Evolutionary conservation across 2,329 filamentous ascomycete genomes (phyloP), one percentile per base, ranked within the genome.

Genomic region (Hymenoscyphus occultus): DNA sequence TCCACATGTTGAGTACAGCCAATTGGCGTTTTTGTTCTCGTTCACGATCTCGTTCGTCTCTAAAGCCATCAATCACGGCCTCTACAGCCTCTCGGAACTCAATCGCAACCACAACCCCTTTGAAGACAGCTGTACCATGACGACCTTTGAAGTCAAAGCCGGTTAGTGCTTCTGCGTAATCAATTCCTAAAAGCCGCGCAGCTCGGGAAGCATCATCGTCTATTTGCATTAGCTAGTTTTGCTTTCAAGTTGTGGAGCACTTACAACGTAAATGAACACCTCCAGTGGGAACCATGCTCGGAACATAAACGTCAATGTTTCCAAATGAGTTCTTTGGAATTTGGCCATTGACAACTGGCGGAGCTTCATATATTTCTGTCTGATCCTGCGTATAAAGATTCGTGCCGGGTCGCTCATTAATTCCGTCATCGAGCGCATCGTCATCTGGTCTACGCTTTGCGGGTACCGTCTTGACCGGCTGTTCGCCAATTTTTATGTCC

Each of bases 321-420:
- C 93, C 93, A 76, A 92, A 99, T 19, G 90, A 88, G 74, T 99
- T 99, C 78, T 92, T 94, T 0, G 95, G 94, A 1, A 98, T 84
- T 13, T 82, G 81, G 0, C 93, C 93, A 61, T 87, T 79, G 3
- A 90, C 81, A 1, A 98, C 88, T 0, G 92, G 89, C 0, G 92
- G 90, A 0, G 94, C 86, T 13, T 85, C 78, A 76, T 96, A 98
- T 0, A 88, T 67, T 14, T 90, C 84, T 0, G 94, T 92, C 73
- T 92, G 87, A 9, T 86, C 83, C 19, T 81, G 74, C 0, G 81
- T 86, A 72, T 85, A 90, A 1, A 89, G 77, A 1, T 87, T 86
- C 1, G 80, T 85, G 2, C 83, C 84, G 1, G 76, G 80, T 5
- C 80, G 79, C 40, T 81, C 80, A 0, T 80, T 78, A 16, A 80